Conservation (phyloP, 75 land plant genomes). For the Larix kaempferi region DNA sequence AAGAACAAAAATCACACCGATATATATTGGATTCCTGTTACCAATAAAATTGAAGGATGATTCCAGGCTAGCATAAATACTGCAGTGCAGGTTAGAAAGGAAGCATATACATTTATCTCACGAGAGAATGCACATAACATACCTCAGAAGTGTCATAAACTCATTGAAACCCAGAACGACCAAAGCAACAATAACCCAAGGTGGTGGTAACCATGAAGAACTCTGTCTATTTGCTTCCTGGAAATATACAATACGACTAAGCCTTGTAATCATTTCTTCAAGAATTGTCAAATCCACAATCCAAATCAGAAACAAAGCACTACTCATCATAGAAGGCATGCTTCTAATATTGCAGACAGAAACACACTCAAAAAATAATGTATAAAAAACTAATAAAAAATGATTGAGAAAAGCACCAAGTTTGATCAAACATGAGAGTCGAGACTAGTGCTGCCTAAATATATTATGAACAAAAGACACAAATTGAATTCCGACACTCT, state of each 20-base stretch:
- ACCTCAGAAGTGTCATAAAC: slow-evolving; percentile 66
- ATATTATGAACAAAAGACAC: background rate
- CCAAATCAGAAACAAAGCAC: background rate
- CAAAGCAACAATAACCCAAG: slow-evolving; percentile 68
- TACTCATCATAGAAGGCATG: too few species aligned
- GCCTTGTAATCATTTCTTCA: background rate
- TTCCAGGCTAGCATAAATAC: background rate
- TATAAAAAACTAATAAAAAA: background rate
- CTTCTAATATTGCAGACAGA: background rate
- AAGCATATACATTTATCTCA: background rate
- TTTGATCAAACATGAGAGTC: background rate
- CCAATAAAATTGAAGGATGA: background rate
- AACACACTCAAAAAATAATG: background rate
- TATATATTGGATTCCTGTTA: slow-evolving; percentile 87
- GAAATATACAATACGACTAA: slow-evolving; percentile 2
- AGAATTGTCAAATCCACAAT: background rate
- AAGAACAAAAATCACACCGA: slow-evolving; percentile 67
- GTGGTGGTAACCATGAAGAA: slow-evolving; percentile 59
- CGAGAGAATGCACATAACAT: background rate
- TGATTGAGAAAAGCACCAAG: background rate
- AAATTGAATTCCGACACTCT: background rate
- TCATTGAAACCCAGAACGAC: slow-evolving; percentile 68
- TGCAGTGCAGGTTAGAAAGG: background rate
- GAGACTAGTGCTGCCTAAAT: background rate
- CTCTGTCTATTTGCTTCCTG: slow-evolving; percentile 55